Conservation (phyloP, 2,329 filamentous ascomycete genomes). For the Penicillium sp. region DNA sequence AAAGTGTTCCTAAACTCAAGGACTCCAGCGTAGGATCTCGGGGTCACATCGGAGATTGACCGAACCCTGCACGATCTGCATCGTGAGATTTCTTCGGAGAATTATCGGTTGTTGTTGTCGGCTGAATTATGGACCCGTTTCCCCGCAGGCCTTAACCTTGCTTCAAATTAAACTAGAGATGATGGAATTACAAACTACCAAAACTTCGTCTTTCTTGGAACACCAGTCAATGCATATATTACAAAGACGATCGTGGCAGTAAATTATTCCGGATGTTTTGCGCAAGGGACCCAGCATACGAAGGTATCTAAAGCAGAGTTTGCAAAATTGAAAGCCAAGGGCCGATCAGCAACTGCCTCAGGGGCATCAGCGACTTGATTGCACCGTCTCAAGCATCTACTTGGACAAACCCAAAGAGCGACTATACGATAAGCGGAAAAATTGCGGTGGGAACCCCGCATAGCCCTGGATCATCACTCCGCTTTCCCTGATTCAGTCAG, state of each 20-base stretch:
- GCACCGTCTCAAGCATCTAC: neutral
- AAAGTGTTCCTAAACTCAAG: neutral
- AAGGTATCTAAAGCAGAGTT: too few species aligned
- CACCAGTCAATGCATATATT: neutral
- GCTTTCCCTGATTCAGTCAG: slow-evolving; percentile 6
- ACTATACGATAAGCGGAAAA: slow-evolving; percentile 23
- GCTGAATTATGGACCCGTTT: slow-evolving; percentile 14
- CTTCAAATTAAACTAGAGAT: neutral
- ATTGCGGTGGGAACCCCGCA: slow-evolving; percentile 15
- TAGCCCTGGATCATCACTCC: slow-evolving; percentile 16
- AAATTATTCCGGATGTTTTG: neutral
- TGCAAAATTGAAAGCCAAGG: too few species aligned
- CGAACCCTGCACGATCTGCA: slow-evolving; percentile 9
- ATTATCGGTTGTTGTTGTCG: slow-evolving; percentile 13
- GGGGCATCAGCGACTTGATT: neutral
- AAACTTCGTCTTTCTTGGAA: neutral
- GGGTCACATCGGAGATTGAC: slow-evolving; percentile 1
- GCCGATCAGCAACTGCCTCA: neutral
- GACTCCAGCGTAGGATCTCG: neutral
- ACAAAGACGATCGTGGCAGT: neutral
- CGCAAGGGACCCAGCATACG: neutral
- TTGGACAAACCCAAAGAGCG: neutral
- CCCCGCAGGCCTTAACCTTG: slow-evolving; percentile 14
- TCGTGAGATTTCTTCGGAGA: slow-evolving; percentile 12
- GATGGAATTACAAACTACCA: neutral